Conservation (phyloP, 495 filamentous ascomycete genomes). For the Hypoxylon intermedium region DNA sequence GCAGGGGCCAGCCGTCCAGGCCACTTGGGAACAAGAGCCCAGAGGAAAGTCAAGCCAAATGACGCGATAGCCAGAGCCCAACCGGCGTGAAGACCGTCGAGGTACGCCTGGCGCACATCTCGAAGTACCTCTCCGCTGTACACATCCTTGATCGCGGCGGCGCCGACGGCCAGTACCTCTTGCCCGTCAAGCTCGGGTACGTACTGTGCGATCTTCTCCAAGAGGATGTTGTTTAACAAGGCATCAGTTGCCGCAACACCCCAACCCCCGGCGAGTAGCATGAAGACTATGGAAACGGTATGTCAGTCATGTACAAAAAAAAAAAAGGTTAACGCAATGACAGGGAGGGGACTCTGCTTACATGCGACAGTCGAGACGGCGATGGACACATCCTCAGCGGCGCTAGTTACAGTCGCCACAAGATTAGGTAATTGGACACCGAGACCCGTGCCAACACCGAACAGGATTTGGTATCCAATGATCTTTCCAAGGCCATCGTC, state of each 20-base stretch:
- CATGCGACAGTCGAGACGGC: slow-evolving; percentile 5
- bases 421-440: slow-evolving; percentile 53
- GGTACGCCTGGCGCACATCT: slow-evolving; percentile 52
- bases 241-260: slow-evolving; percentile 50
- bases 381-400: slow-evolving; percentile 8
- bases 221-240: slow-evolving; percentile 49
- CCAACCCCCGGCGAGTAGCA: slow-evolving; percentile 52
- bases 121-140: slow-evolving; percentile 46
- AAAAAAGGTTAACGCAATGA: too few relatives aligned
- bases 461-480: slow-evolving; percentile 68
- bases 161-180: slow-evolving; percentile 51
- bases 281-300: slow-evolving; percentile 38
- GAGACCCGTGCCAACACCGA: slow-evolving; percentile 63
- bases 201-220: slow-evolving; percentile 40
- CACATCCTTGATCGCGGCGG: slow-evolving; percentile 49
- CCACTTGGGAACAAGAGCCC: slow-evolving; percentile 18
- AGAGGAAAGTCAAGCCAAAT: slow-evolving; percentile 9
- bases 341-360: too few relatives aligned
- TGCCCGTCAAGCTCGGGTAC: slow-evolving; percentile 48
- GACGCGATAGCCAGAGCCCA: slow-evolving; percentile 28
- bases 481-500: slow-evolving; percentile 46
- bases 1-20: neutral
- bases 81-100: slow-evolving; percentile 51
- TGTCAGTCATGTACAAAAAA: neutral
- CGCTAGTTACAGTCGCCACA: slow-evolving; percentile 48